These are phyloP conservation scores for Periglandula ipomoeae DNA, from an alignment of 2,329 filamentous ascomycete species.

Conservation along the genomic window DNA sequence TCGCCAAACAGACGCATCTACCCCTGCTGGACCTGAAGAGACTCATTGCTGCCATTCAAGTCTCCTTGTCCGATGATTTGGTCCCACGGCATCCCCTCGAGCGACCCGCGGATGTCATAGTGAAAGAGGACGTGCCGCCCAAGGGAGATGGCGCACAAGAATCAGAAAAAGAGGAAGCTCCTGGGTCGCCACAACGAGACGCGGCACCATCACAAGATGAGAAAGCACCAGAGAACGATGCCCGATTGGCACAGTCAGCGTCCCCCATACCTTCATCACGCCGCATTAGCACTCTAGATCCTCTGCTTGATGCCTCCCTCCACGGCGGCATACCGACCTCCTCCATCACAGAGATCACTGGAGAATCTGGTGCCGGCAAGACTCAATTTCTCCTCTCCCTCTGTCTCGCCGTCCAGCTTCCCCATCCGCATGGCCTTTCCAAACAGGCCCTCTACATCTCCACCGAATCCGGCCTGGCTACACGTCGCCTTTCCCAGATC, in stretches of 20 bases:
- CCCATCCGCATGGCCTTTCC: slow-evolving; percentile 59
- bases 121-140: background rate
- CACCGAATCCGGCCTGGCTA: slow-evolving; percentile 80
- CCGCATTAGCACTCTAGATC: slow-evolving; percentile 73
- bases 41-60: slow-evolving; percentile 57
- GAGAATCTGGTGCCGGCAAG: slow-evolving; percentile 91
- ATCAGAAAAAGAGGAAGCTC: too few species aligned
- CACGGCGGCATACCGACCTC: slow-evolving; percentile 74
- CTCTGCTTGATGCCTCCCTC: slow-evolving; percentile 57
- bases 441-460: slow-evolving; percentile 85
- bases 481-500: slow-evolving; percentile 71
- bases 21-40: slow-evolving; percentile 73
- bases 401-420: slow-evolving; percentile 75
- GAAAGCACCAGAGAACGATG: too few species aligned
- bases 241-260: background rate
- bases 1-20: slow-evolving; percentile 77
- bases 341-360: slow-evolving; percentile 79
- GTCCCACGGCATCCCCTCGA: slow-evolving; percentile 18
- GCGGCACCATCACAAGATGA: background rate
- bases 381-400: slow-evolving; percentile 86
- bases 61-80: slow-evolving; percentile 56
- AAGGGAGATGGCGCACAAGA: background rate
- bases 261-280: too few species aligned
- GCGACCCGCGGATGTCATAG: background rate
- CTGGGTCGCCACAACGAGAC: too few species aligned